Evolutionary conservation across 2,329 filamentous ascomycete genomes (phyloP).

Genomic region (Phialemonium atrogriseum): DNA sequence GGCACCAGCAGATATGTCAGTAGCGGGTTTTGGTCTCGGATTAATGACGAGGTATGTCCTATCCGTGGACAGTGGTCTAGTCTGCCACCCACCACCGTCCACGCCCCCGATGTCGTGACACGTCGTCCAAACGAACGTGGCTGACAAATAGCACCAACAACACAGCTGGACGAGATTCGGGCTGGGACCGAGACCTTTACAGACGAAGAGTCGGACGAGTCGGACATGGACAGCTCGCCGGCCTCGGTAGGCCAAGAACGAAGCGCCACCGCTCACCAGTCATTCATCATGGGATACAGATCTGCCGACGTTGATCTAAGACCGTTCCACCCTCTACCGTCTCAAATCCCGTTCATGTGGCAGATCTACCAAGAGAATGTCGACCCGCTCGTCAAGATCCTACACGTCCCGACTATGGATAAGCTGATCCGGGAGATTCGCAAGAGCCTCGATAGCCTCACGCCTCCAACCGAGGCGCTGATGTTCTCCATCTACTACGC

Average conservation of each 20-base stretch:
- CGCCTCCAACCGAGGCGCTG: conserved; percentile 49
- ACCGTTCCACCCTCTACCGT: conserved; percentile 55
- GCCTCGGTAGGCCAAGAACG: conserved; percentile 29
- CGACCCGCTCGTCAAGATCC: conserved; percentile 61
- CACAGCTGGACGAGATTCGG: conserved; percentile 35
- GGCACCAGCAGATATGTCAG: conserved; percentile 66
- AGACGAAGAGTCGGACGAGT: conserved; percentile 48
- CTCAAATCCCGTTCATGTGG: conserved; percentile 62
- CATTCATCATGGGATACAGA: conserved; percentile 65
- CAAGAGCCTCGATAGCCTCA: conserved; percentile 49
- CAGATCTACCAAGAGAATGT: conserved; percentile 65
- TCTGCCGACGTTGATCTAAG: conserved; percentile 61
- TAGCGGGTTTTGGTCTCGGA: conserved; percentile 67
- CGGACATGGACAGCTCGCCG: conserved; percentile 50
- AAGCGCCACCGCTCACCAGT: conserved; percentile 48
- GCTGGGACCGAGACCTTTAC: conserved; percentile 40
- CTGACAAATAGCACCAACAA: too few relatives aligned
- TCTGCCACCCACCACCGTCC: too few relatives aligned
- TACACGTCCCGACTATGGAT: conserved; percentile 62
- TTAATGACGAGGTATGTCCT: conserved; percentile 64
- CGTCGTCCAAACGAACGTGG: too few relatives aligned
- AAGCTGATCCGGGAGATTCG: conserved; percentile 53
- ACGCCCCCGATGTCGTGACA: too few relatives aligned
- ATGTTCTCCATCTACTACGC: conserved; percentile 56
- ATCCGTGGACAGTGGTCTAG: too few relatives aligned